Conservation (phyloP, 2,329 filamentous ascomycete species). For the Aspergillus puulaauensis region DNA sequence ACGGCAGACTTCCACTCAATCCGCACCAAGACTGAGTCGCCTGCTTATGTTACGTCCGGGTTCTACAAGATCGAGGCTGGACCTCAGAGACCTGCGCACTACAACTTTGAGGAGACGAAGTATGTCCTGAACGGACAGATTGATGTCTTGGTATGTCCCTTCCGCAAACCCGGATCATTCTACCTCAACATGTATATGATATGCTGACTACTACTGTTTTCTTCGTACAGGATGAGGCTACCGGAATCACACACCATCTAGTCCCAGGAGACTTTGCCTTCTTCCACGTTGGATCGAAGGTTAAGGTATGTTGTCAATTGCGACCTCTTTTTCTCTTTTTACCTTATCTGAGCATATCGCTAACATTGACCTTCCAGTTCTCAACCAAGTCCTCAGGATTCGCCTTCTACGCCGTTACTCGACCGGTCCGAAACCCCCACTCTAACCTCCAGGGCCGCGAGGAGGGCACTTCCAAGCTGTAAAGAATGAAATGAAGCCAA, state of each 20-base stretch:
- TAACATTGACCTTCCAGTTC: neutral
- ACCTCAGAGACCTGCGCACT: conserved; percentile 20
- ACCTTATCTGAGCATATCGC: too few species aligned
- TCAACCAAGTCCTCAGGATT: neutral
- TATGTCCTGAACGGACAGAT: conserved; percentile 27
- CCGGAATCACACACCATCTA: conserved; percentile 13
- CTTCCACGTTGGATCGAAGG: conserved; percentile 10
- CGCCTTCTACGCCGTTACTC: neutral
- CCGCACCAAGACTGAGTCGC: conserved; percentile 20
- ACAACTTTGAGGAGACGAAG: conserved; percentile 26
- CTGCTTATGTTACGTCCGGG: conserved; percentile 12
- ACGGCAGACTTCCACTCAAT: conserved; percentile 27
- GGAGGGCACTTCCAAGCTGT: neutral
- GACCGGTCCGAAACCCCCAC: neutral
- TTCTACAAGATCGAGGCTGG: conserved; percentile 28
- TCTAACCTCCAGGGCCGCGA: neutral
- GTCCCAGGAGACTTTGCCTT: conserved; percentile 14
- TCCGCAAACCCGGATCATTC: neutral
- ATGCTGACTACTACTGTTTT: neutral
- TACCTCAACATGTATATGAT: neutral
- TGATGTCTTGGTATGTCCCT: conserved; percentile 22
- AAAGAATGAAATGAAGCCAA: too few species aligned
- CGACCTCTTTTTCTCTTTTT: too few species aligned
- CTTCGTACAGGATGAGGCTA: conserved; percentile 7
- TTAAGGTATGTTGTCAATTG: neutral